Percentiles rank a stretch among this genome's conserved stretches.
Conservation (phyloP, 2,329 filamentous ascomycete genomes). For the Ustilaginoidea virens region DNA sequence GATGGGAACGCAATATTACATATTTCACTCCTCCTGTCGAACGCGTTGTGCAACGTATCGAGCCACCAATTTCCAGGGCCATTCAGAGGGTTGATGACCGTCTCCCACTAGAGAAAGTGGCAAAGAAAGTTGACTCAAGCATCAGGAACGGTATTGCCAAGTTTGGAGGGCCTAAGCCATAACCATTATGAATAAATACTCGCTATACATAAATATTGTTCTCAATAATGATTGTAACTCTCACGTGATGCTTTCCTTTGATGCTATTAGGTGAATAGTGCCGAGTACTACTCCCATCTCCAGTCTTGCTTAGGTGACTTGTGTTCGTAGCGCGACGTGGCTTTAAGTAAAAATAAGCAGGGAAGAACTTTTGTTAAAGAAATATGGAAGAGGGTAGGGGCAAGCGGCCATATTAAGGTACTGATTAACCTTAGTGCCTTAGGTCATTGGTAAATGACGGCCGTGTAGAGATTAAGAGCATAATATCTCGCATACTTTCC, state of each 20-base stretch:
- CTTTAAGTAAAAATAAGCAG: no score
- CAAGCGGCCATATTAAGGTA: no score
- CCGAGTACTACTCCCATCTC: no score
- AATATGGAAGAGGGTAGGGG: no score
- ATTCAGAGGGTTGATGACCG: conserved; percentile 29
- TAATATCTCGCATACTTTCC: no score
- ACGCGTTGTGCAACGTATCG: conserved; percentile 30
- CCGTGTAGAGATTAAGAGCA: no score
- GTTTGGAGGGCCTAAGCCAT: conserved; percentile 11
- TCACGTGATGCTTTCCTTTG: background rate
- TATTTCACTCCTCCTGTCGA: conserved; percentile 34
- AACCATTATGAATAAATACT: background rate
- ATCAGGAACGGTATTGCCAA: conserved; percentile 31
- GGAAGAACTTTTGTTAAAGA: no score
- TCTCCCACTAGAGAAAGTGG: conserved; percentile 34
- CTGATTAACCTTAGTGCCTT: no score
- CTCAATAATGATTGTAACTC: background rate
- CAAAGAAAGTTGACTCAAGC: conserved; percentile 29
- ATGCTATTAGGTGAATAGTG: no score
- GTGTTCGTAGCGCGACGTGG: no score
- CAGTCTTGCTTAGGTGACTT: no score
- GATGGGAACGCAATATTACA: conserved; percentile 42
- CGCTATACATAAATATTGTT: background rate
- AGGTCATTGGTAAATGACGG: no score
- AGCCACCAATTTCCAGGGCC: conserved; percentile 29